phyloP scores from a whole-genome alignment of 306 rosid genomes.

The Cicer pinnatifidum region DNA sequence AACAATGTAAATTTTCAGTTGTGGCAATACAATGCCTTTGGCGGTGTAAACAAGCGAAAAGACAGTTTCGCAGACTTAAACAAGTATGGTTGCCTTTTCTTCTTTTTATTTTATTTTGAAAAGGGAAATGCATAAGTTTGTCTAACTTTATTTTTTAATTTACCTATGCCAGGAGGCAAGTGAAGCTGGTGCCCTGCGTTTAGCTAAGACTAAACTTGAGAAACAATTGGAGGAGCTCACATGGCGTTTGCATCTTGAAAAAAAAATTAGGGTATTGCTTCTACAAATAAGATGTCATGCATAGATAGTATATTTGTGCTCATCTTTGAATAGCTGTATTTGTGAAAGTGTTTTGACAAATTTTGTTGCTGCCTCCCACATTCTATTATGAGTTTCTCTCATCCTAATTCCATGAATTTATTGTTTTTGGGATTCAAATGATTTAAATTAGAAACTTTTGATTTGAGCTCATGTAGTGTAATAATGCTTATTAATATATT shows the following conservation, averaged over 20 bases:
- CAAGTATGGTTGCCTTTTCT: slow-evolving; percentile 54
- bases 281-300: neutral
- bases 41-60: slow-evolving; percentile 84
- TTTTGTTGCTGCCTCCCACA: slow-evolving; percentile 6
- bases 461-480: slow-evolving; percentile 18
- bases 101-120: neutral
- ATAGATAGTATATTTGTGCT: neutral
- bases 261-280: slow-evolving; percentile 80
- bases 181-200: slow-evolving; percentile 95
- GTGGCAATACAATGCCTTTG: slow-evolving; percentile 86
- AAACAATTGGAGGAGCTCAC: slow-evolving; percentile 93
- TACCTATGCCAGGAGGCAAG: slow-evolving; percentile 79
- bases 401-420: neutral
- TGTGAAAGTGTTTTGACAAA: slow-evolving; percentile 32
- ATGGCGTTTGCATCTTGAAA: slow-evolving; percentile 96
- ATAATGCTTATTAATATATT: slow-evolving; percentile 9
- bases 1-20: slow-evolving; percentile 57
- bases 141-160: slow-evolving; percentile 23
- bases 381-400: slow-evolving; percentile 29
- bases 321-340: slow-evolving; percentile 1
- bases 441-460: slow-evolving; percentile 29
- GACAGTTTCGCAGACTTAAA: slow-evolving; percentile 77
- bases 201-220: slow-evolving; percentile 94
- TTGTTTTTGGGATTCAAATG: slow-evolving; percentile 29
- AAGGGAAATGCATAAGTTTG: slow-evolving; percentile 24